Base-by-base conservation (phyloP, 176 grass and related monocot genomes). In the Neostapfia colusana region DNA sequence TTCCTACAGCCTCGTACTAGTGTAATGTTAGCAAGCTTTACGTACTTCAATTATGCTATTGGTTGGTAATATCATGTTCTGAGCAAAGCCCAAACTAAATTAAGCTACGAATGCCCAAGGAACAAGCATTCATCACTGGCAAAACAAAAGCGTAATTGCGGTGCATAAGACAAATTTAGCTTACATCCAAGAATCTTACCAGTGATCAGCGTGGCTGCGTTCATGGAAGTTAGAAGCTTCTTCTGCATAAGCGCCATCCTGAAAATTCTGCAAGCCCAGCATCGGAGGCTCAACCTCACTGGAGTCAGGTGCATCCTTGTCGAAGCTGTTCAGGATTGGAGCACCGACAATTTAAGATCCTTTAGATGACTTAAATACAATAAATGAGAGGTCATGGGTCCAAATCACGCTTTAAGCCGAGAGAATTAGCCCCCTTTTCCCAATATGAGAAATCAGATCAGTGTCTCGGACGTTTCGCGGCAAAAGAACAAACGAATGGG, bases 281-380 rank as follows among this genome's bases (percentile, higher is more conserved):
- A 93, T 74, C 3, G 71, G 83, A 6, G 95, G 84, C 63, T 90
- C 95, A 10, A 88, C 82, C 24, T 98, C 85, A 21, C 34, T 67
- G 23, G 85, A 76, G 58, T 88, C 88, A 4, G 88, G 88, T 10
- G 59, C 85, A 65, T 98, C 95, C 85, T 98, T 94, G 72, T 98
- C 95, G 39, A 93, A 95, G 73, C 95, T 98, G 89, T 28, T 82
- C 65, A 26, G 40, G 6, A 85, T 71, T 36, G 26, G 36, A 84
- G 50, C 69, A 82, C 14, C 0, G 3, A 35, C 21, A 31, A 24
- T 71, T 31, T 6, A 43, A 16, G 8, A 72, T 46, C 41, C 7
- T 8, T 10, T 2, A 8, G 18, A 40, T 7, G 42, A 67, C 42
- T 17, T 13, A 57, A 87, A 65, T 49, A 41, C 31, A 78, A 55